These are phyloP conservation scores for Penicillium chermesinum DNA, from an alignment of 495 filamentous ascomycete genomes.

Conservation along the genomic window DNA sequence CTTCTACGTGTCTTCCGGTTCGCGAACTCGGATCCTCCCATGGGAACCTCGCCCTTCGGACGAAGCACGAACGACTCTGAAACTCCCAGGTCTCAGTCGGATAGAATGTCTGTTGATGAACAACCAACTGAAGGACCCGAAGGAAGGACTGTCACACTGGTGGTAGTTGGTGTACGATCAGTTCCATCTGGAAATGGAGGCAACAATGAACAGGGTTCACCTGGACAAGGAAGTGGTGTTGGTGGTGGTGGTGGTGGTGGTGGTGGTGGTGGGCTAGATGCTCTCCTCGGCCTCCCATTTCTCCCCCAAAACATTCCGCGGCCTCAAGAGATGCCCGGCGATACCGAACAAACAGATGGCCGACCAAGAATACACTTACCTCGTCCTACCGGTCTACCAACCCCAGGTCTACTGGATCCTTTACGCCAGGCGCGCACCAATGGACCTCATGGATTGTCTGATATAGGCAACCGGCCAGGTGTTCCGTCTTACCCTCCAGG, in stretches of 20 bases:
- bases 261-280: slow-evolving; percentile 41
- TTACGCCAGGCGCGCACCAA: slow-evolving; percentile 36
- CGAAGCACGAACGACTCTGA: slow-evolving; percentile 16
- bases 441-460: slow-evolving; percentile 35
- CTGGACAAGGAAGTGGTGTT: slow-evolving; percentile 31
- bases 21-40: slow-evolving; percentile 42
- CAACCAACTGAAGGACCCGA: slow-evolving; percentile 47
- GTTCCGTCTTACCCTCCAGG: slow-evolving; percentile 30
- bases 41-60: slow-evolving; percentile 15
- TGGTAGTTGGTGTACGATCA: slow-evolving; percentile 69
- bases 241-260: too few relatives aligned
- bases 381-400: slow-evolving; percentile 40
- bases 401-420: slow-evolving; percentile 41
- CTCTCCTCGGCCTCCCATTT: slow-evolving; percentile 52
- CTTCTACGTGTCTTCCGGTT: slow-evolving; percentile 59
- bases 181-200: slow-evolving; percentile 51
- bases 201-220: slow-evolving; percentile 41
- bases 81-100: slow-evolving; percentile 10
- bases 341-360: slow-evolving; percentile 32
- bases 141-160: slow-evolving; percentile 60
- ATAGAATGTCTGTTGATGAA: slow-evolving; percentile 40
- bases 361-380: slow-evolving; percentile 47
- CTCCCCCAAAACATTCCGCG: slow-evolving; percentile 50
- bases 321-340: slow-evolving; percentile 29
- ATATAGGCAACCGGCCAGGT: slow-evolving; percentile 26